Percentiles rank a stretch among this genome's conserved stretches.
Conservation (phyloP, 768 basidiomycete species). For the Porpolomopsis calyptriformis region DNA sequence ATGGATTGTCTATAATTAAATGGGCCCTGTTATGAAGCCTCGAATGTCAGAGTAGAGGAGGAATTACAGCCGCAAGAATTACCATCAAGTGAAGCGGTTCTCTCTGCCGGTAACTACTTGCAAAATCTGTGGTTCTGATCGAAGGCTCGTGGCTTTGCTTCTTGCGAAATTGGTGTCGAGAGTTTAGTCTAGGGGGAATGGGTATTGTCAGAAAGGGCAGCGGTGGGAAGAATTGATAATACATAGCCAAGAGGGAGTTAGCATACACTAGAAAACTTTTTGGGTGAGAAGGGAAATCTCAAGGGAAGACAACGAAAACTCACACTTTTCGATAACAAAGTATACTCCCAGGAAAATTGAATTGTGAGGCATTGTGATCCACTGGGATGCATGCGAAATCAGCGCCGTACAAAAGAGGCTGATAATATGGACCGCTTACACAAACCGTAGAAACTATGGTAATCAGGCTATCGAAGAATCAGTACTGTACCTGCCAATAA, state of each 20-base stretch:
- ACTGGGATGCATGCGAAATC: slow-evolving; percentile 16
- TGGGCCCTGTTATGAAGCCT: background rate
- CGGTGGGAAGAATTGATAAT: background rate
- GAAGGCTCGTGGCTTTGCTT: background rate
- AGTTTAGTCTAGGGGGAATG: background rate
- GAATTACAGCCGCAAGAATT: background rate
- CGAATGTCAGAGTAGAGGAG: background rate
- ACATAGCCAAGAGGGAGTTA: background rate
- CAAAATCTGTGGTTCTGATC: background rate
- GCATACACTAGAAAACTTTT: background rate
- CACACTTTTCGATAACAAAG: slow-evolving; percentile 38
- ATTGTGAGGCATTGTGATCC: slow-evolving; percentile 34
- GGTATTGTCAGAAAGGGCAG: background rate
- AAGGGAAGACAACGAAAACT: background rate
- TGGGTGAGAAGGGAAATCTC: background rate
- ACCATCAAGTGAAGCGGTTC: background rate
- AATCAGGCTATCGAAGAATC: background rate
- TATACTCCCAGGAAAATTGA: slow-evolving; percentile 37
- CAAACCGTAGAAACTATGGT: background rate
- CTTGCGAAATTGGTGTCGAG: background rate
- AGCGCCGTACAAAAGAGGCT: background rate
- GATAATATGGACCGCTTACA: background rate
- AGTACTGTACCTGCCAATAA: background rate
- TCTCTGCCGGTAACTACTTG: background rate
- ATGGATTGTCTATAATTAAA: background rate